A percentile compares a stretch with the other conserved stretches of the same genome.
Evolutionary conservation across 306 rosid species (phyloP).

Genomic region (Chamaecrista fasciculata): DNA sequence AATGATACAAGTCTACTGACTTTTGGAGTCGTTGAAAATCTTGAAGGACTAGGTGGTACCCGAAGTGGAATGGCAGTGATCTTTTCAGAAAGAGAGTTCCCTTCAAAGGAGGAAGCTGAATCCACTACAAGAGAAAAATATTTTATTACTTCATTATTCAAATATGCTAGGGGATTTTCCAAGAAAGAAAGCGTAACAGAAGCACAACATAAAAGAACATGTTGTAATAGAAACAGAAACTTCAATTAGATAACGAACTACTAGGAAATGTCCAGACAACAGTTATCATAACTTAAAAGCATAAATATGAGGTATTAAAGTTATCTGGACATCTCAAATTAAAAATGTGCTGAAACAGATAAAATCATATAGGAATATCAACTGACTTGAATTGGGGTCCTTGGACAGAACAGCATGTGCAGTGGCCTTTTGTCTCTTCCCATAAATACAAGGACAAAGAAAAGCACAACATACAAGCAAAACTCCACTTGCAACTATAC

Average conservation of each 20-base stretch:
- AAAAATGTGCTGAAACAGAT: no score
- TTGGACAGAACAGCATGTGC: slow-evolving; percentile 45
- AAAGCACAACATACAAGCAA: slow-evolving; percentile 61
- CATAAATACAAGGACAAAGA: slow-evolving; percentile 76
- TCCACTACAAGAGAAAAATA: slow-evolving; percentile 48
- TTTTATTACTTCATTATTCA: slow-evolving; percentile 29
- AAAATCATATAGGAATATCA: slow-evolving; percentile 18
- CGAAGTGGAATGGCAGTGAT: slow-evolving; percentile 69
- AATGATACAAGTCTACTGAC: slow-evolving; percentile 67
- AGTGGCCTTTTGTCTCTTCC: slow-evolving; percentile 47
- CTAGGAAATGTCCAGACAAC: no score
- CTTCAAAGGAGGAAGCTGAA: slow-evolving; percentile 60
- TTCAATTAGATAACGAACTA: background rate
- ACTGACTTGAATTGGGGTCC: slow-evolving; percentile 80
- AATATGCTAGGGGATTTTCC: no score
- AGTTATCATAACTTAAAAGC: no score
- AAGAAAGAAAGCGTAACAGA: no score
- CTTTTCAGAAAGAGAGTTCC: slow-evolving; percentile 50
- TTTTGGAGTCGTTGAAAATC: slow-evolving; percentile 73
- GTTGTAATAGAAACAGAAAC: no score
- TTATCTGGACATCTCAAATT: no score
- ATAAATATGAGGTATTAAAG: no score
- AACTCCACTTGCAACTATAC: slow-evolving; percentile 55
- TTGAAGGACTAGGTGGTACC: slow-evolving; percentile 86
- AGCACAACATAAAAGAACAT: no score